Conservation (phyloP, 257 asterid species). For the Gynochthodes officinalis region DNA sequence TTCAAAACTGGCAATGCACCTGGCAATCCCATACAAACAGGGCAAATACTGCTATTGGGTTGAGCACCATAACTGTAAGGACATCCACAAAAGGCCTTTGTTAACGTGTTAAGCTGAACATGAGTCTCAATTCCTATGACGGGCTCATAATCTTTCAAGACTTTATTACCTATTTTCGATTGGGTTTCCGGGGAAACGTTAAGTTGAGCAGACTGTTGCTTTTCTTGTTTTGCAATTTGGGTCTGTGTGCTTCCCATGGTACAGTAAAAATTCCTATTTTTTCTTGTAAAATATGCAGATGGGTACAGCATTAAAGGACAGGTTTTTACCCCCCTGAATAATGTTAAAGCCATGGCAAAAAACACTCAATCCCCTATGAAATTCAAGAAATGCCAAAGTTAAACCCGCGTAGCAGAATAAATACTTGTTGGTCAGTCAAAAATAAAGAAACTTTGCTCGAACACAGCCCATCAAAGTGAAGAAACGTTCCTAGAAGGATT, state of each 20-base stretch:
- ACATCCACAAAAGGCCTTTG: conserved; percentile 48
- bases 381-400: conserved; percentile 5
- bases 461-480: neutral
- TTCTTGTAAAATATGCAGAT: conserved; percentile 50
- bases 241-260: conserved; percentile 41
- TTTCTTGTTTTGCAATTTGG: conserved; percentile 58
- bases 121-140: conserved; percentile 94
- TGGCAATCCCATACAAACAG: conserved; percentile 94
- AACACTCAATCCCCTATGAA: neutral
- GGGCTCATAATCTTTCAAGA: conserved; percentile 70
- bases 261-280: conserved; percentile 38
- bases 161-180: conserved; percentile 41
- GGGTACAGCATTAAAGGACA: conserved; percentile 51
- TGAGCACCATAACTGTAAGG: conserved; percentile 64
- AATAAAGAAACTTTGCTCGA: conserved; percentile 2
- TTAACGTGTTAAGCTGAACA: conserved; percentile 59
- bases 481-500: neutral
- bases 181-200: conserved; percentile 39
- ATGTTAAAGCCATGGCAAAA: conserved; percentile 63
- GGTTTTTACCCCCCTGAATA: conserved; percentile 66
- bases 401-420: conserved; percentile 18
- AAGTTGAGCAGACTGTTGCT: conserved; percentile 38
- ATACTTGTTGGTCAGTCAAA: neutral
- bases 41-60: conserved; percentile 85
- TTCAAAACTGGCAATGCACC: conserved; percentile 95